These are phyloP conservation scores for Sclerotinia minor DNA, from an alignment of 2,329 filamentous ascomycete species.

Conservation along the genomic window DNA sequence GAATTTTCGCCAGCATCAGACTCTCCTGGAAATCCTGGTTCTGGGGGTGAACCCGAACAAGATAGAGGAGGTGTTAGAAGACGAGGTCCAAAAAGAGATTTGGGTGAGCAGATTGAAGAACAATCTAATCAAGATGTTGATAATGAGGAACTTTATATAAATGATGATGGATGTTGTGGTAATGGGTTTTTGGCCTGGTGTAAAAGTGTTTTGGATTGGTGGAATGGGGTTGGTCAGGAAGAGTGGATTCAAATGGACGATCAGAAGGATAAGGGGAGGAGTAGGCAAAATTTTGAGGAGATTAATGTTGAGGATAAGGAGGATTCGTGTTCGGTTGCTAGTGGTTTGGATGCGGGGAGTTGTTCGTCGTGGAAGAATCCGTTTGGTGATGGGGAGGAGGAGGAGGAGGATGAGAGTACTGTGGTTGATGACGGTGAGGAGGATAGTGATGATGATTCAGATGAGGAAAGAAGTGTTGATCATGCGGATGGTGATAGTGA, in stretches of 20 bases:
- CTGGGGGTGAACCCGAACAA: neutral
- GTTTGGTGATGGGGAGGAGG: constrained; percentile 2
- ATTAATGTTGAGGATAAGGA: neutral
- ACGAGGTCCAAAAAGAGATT: neutral
- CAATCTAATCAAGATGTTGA: neutral
- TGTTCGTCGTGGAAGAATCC: neutral
- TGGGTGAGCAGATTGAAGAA: no score
- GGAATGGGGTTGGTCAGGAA: constrained; percentile 2
- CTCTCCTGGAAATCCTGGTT: neutral
- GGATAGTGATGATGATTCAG: neutral
- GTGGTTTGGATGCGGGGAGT: neutral
- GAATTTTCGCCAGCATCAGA: neutral
- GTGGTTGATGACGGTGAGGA: neutral
- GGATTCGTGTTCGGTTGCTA: neutral
- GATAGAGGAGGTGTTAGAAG: neutral
- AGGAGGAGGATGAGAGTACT: neutral
- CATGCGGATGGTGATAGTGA: neutral
- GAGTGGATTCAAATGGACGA: constrained; percentile 21
- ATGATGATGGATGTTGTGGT: constrained; percentile 3
- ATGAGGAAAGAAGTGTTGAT: neutral
- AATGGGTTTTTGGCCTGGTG: neutral
- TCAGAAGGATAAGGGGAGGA: neutral
- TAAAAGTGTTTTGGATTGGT: neutral
- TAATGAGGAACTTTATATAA: neutral
- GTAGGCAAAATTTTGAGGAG: neutral